These are phyloP conservation scores for Cornus kousa DNA, from an alignment of 148 eudicot genomes.

Conservation along the genomic window DNA sequence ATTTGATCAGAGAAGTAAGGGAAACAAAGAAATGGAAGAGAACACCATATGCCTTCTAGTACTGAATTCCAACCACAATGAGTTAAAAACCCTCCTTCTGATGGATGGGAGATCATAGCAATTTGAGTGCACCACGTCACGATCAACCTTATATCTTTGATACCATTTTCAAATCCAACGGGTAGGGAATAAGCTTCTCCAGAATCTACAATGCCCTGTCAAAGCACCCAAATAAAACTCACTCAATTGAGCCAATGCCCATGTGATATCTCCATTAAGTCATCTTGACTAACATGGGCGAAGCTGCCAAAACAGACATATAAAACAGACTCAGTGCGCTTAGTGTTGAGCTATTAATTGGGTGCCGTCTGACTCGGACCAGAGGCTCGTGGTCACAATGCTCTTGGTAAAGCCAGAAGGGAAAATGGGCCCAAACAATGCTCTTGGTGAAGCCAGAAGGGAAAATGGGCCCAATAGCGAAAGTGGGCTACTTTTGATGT, in stretches of 20 bases:
- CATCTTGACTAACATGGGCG: neutral
- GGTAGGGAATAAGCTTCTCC: neutral
- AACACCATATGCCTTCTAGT: neutral
- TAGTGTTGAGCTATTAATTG: neutral
- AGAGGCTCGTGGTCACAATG: too few relatives aligned
- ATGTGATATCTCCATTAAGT: neutral
- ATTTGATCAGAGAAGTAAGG: neutral
- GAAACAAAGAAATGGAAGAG: neutral
- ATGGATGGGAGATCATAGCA: neutral
- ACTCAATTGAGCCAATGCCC: neutral
- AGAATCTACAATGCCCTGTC: neutral
- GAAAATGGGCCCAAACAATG: too few relatives aligned
- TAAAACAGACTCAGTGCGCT: neutral
- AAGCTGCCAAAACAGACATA: neutral
- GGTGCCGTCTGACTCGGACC: constrained; percentile 1
- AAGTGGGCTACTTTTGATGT: too few relatives aligned
- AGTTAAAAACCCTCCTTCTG: neutral
- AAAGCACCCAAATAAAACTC: neutral
- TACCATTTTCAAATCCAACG: neutral
- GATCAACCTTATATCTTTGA: neutral
- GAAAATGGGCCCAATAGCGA: too few relatives aligned
- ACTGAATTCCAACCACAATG: neutral
- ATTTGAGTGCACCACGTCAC: neutral
- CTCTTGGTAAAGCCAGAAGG: too few relatives aligned
- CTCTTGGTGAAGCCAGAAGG: too few relatives aligned